A percentile compares a stretch with the other conserved stretches of the same genome.
phyloP scores from a whole-genome alignment of 495 filamentous ascomycete species.

The Lindgomyces ingoldianus region DNA sequence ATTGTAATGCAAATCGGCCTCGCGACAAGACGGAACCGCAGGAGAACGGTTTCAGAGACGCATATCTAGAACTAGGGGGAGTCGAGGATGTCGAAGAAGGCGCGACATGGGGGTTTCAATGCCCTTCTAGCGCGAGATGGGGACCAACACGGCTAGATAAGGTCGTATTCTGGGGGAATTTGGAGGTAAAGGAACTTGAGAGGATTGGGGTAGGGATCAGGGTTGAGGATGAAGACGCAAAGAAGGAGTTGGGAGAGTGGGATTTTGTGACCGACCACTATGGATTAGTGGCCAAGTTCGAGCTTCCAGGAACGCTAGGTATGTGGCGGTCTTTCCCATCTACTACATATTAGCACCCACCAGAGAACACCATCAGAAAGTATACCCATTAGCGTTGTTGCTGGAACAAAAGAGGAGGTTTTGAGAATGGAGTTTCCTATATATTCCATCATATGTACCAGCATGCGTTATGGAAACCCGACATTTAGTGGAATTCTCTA shows the following conservation, averaged over 20 bases:
- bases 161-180: slow-evolving; percentile 47
- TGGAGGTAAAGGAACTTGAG: slow-evolving; percentile 44
- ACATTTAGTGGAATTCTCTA: not conserved
- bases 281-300: slow-evolving; percentile 46
- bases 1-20: slow-evolving; percentile 58
- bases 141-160: slow-evolving; percentile 59
- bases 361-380: too few relatives aligned
- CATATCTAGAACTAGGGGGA: slow-evolving; percentile 55
- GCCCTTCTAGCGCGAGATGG: slow-evolving; percentile 43
- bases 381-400: too few relatives aligned
- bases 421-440: too few relatives aligned
- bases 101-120: slow-evolving; percentile 60
- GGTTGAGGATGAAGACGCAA: slow-evolving; percentile 35
- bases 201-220: slow-evolving; percentile 50
- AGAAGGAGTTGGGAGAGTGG: slow-evolving; percentile 41
- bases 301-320: not conserved
- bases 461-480: too few relatives aligned
- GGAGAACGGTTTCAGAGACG: slow-evolving; percentile 55
- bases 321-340: too few relatives aligned
- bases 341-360: too few relatives aligned
- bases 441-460: too few relatives aligned
- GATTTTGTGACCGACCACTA: slow-evolving; percentile 56
- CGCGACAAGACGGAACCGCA: slow-evolving; percentile 52
- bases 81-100: slow-evolving; percentile 53
- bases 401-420: too few relatives aligned